A percentile compares a stretch with the other conserved stretches of the same genome.
phyloP scores from a whole-genome alignment of 768 basidiomycete genomes.

The Mycena alexandri region DNA sequence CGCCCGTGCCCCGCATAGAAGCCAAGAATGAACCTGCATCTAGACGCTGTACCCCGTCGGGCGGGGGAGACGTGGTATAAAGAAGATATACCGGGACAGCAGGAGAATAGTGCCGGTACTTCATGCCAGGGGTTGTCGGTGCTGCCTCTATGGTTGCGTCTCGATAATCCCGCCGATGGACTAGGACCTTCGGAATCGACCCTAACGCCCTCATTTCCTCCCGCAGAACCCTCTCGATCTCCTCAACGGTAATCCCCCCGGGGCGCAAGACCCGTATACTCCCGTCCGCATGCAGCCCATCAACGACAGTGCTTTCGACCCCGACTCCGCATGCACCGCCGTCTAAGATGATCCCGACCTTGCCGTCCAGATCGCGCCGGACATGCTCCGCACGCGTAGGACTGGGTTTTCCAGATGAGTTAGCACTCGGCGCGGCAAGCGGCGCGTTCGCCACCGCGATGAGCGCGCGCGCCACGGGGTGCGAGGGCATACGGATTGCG shows the following conservation, averaged over 20 bases:
- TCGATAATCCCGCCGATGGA: slow-evolving; percentile 82
- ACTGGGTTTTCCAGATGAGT: slow-evolving; percentile 93
- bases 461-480: slow-evolving; percentile 91
- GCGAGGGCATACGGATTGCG: slow-evolving; percentile 94
- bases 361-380: slow-evolving; percentile 78
- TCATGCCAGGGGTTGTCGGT: slow-evolving; percentile 98
- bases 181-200: slow-evolving; percentile 72
- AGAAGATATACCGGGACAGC: slow-evolving; percentile 87
- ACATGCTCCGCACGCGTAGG: slow-evolving; percentile 94
- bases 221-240: slow-evolving; percentile 73
- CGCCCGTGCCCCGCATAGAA: slow-evolving; percentile 52
- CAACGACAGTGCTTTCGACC: slow-evolving; percentile 95
- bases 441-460: slow-evolving; percentile 82
- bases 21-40: slow-evolving; percentile 54
- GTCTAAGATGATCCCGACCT: slow-evolving; percentile 84
- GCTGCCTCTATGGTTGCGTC: slow-evolving; percentile 78
- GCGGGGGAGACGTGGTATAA: slow-evolving; percentile 61
- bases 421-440: slow-evolving; percentile 95
- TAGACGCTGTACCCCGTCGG: slow-evolving; percentile 47
- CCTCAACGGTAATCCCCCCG: slow-evolving; percentile 93
- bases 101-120: slow-evolving; percentile 97
- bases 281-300: slow-evolving; percentile 84
- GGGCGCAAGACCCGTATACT: slow-evolving; percentile 87
- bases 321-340: slow-evolving; percentile 94
- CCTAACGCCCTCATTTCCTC: slow-evolving; percentile 50